Percentiles rank a stretch among this genome's conserved stretches.
Conservation (phyloP, 2,329 filamentous ascomycete genomes). For the Macroventuria anomochaeta region DNA sequence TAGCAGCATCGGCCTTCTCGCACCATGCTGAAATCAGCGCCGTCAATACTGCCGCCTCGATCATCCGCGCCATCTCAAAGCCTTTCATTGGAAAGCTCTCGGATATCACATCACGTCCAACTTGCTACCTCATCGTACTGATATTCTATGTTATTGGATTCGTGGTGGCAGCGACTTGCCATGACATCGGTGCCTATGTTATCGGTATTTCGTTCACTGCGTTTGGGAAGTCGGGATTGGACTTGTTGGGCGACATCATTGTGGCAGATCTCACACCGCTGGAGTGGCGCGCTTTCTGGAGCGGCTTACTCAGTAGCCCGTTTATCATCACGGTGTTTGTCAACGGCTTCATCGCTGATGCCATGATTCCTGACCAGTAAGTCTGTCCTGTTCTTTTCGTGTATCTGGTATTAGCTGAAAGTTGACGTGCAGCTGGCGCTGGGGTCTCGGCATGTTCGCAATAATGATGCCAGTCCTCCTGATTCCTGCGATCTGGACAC, state of each 20-base stretch:
- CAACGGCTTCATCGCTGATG: not conserved
- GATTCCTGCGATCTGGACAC: not conserved
- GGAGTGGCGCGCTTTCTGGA: not conserved
- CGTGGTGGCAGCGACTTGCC: not conserved
- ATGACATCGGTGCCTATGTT: not conserved
- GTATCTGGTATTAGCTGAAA: no score
- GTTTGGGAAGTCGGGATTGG: not conserved
- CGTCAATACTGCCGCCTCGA: not conserved
- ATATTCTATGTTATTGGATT: not conserved
- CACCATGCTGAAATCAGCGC: not conserved
- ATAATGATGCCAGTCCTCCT: not conserved
- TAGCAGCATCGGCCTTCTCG: not conserved
- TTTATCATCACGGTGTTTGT: not conserved
- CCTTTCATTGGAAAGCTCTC: not conserved
- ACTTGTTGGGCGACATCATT: not conserved
- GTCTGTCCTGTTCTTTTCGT: no score
- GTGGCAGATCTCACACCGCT: not conserved
- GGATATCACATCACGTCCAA: not conserved
- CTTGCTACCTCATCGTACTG: not conserved
- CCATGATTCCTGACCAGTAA: not conserved
- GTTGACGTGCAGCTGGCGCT: not conserved
- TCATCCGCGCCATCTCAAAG: not conserved
- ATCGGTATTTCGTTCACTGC: not conserved
- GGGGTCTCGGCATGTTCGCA: not conserved
- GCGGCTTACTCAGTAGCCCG: not conserved